Evolutionary conservation across 169 alveolate genomes (phyloP).

Genomic region (Sarcocystis neurona): DNA sequence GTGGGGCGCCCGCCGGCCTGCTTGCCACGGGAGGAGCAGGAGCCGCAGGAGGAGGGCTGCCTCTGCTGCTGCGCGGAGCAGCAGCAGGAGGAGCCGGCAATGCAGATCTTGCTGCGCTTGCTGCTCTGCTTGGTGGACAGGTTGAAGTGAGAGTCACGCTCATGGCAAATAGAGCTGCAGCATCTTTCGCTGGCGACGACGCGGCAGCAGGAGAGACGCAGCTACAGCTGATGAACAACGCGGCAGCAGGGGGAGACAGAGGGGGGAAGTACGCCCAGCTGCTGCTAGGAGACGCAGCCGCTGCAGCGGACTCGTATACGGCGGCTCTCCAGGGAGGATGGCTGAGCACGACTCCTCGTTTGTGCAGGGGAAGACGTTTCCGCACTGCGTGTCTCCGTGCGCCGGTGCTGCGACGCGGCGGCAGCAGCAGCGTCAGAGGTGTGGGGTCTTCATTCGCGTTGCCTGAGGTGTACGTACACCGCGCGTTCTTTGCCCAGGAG

Average conservation of each 20-base stretch:
- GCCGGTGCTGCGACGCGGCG: background rate
- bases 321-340: background rate
- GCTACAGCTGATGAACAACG: too few species aligned
- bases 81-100: background rate
- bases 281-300: background rate
- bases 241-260: background rate
- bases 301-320: slow-evolving; percentile 16
- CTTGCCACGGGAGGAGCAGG: too few species aligned
- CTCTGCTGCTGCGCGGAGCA: background rate
- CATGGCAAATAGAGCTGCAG: too few species aligned
- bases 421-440: slow-evolving; percentile 12
- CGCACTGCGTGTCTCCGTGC: background rate
- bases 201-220: too few species aligned
- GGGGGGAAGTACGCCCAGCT: background rate
- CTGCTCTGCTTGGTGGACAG: slow-evolving; percentile 24
- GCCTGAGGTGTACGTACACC: slow-evolving; percentile 17
- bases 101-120: background rate
- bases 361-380: background rate
- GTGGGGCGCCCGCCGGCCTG: too few species aligned
- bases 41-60: slow-evolving; percentile 13
- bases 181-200: too few species aligned
- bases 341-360: background rate
- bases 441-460: slow-evolving; percentile 1
- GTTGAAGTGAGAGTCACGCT: slow-evolving; percentile 15
- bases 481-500: slow-evolving; percentile 1